phyloP scores from a whole-genome alignment of 2,329 filamentous ascomycete genomes.

The Trichoderma sp. region DNA sequence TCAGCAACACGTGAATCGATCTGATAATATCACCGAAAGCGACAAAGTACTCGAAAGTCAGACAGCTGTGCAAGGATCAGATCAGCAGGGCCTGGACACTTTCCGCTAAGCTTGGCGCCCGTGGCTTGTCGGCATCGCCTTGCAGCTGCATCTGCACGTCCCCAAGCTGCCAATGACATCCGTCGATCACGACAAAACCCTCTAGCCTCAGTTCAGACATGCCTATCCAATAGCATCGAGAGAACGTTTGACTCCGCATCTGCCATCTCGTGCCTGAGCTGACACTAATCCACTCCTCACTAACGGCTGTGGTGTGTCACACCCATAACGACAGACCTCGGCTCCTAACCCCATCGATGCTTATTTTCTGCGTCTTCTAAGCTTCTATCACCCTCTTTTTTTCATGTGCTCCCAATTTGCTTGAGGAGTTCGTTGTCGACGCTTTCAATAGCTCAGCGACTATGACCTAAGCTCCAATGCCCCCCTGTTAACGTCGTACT shows the following conservation, averaged over 20 bases:
- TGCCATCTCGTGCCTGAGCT: constrained; percentile 9
- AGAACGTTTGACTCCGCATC: neutral
- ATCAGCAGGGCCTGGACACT: constrained; percentile 8
- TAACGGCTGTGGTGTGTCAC: neutral
- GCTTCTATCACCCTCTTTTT: neutral
- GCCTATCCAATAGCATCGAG: neutral
- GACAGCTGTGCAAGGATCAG: neutral
- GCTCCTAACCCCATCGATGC: neutral
- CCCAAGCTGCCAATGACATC: neutral
- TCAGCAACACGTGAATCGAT: neutral
- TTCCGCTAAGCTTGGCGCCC: neutral
- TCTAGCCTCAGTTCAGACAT: neutral
- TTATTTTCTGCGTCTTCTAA: neutral
- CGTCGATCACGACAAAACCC: neutral
- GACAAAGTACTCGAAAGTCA: neutral
- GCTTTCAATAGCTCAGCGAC: neutral
- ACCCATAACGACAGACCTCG: constrained; percentile 5
- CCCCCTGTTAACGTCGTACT: neutral
- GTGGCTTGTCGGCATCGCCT: constrained; percentile 1
- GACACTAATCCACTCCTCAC: neutral
- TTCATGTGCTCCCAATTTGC: constrained; percentile 5
- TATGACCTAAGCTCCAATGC: neutral
- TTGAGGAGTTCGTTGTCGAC: neutral
- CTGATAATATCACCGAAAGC: neutral
- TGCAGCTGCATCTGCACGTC: neutral